Base-by-base conservation (phyloP, 148 eudicot genomes). In the Hydrangea macrophylla region DNA sequence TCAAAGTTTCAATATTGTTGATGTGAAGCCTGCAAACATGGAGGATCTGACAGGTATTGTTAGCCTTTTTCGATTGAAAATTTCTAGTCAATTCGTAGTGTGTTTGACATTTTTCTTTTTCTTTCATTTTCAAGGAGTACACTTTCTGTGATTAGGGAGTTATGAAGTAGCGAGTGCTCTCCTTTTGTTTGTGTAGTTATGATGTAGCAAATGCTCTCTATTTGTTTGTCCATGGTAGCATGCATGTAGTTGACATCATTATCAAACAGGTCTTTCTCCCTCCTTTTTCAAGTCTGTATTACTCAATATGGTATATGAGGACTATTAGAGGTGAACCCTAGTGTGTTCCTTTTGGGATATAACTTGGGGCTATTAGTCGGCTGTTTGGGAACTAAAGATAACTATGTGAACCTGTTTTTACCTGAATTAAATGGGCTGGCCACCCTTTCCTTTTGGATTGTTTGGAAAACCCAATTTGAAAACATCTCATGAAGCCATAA, bases 1-100 rank as follows among this genome's bases (percentile, higher is more conserved):
- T 62, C 96, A 90, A 68, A 90, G 96, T 78, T 90, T 90, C 84
- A 90, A 90, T 65, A 90, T 90, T 76, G 96, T 90, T 59, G 96
- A 90, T 78, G 90, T 90, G 78, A 90, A 90, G 83, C 96, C 96
- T 59, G 57, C 82, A 76, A 90, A 87, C 80, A 90, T 90, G 96
- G 96, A 90, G 74, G 92, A 90, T 80, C 79, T 90, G 62, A 87
- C 96, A 70, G 96, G 96, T 90, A 76, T 18, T 57, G 50, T 66
- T 68, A n/a, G 55, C 35, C 45, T 25, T 31, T 40, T 35, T n/a
- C n/a, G 6, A 8, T 32, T 23, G 22, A 24, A 48, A 31, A 40
- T 67, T 51, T 33, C 36, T 10, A 36, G 60, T 35, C 3, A 35
- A 59, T 65, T 48, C 58, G 22, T 60, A 50, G 53, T 62, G 57